These are phyloP conservation scores for Macrocybe gigantea DNA, from an alignment of 768 basidiomycete species.

Conservation along the genomic window DNA sequence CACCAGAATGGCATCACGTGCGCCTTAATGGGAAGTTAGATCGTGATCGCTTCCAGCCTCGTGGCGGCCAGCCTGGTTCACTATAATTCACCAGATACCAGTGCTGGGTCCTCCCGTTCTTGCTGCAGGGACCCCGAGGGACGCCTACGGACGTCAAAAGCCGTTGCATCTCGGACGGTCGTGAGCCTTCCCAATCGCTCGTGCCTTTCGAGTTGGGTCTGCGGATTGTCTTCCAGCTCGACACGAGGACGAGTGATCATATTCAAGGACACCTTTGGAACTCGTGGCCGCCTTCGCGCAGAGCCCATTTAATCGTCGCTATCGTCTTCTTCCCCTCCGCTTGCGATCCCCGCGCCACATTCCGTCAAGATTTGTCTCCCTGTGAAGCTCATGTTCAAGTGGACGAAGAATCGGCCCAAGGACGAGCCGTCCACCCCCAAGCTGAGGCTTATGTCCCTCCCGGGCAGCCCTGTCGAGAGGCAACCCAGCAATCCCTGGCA, in stretches of 20 bases:
- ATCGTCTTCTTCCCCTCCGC: slow-evolving; percentile 17
- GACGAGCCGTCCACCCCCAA: slow-evolving; percentile 27
- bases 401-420: slow-evolving; percentile 17
- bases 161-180: too few relatives aligned
- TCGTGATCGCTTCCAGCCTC: too few relatives aligned
- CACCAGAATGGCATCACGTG: too few relatives aligned
- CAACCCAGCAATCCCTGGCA: background rate
- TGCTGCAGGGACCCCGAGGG: too few relatives aligned
- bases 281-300: slow-evolving; percentile 21
- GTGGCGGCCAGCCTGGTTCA: too few relatives aligned
- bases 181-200: background rate
- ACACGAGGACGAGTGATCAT: slow-evolving; percentile 16
- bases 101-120: too few relatives aligned
- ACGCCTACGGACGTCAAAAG: too few relatives aligned
- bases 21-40: too few relatives aligned
- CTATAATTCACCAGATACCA: too few relatives aligned
- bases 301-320: slow-evolving; percentile 5
- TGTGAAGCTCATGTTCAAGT: slow-evolving; percentile 28
- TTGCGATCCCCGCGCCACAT: slow-evolving; percentile 15
- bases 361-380: slow-evolving; percentile 11
- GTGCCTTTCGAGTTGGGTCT: slow-evolving; percentile 5
- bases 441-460: slow-evolving; percentile 22
- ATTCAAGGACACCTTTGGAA: slow-evolving; percentile 20
- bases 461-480: slow-evolving; percentile 10
- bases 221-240: slow-evolving; percentile 4